Evolutionary conservation across 192 early-diverging fungal genomes (phyloP), one percentile per base, ranked within the genome.

Genomic region (Jimgerdemannia flammicorona): DNA sequence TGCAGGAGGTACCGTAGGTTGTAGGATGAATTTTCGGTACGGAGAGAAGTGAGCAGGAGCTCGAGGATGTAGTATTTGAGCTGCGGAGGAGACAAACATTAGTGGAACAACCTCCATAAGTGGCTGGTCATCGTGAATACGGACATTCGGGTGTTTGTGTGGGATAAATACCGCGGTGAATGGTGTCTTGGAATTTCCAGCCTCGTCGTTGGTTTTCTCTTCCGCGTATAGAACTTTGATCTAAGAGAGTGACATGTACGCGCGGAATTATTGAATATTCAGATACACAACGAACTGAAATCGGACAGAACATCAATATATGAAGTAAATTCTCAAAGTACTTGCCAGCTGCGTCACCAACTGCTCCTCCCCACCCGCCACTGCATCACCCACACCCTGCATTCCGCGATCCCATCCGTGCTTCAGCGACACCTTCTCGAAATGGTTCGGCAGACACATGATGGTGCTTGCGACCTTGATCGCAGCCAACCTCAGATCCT

Each of bases 31-130:
- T 83, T 83, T 69, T 95, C 94, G 7, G 89, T 85, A 54, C 84
- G 79, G 9, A 94, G 83, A 4, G 92, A 91, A 42, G 77, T 86
- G 10, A 93, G 70, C 2, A 95, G 85, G 64, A 94, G 74, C 64
- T 92, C 91, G 41, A 92, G 75, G 44, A 93, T 84, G 65, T 91
- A 87, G 43, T 86, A 87, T 72, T 94, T 94, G 1, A 94, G 79
- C 82, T 91, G 44, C 43, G 39, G 3, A 44, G 67, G 17, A 3
- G 3, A 10, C 39, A 29, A 59, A 59, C 49, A 6, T 43, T 66
- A 42, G 64, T 29, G 73, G 54, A 59, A 40, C 67, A 69, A 66
- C 43, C 17, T 40, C 72, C 40, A 40, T 66, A 40, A 75, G 64
- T 14, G 59, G 7, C 44, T 69, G 19, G 43, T 39, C 18, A 29